Evolutionary conservation across 179 eudicot genomes (phyloP).

Genomic region (Spergularia azorica): DNA sequence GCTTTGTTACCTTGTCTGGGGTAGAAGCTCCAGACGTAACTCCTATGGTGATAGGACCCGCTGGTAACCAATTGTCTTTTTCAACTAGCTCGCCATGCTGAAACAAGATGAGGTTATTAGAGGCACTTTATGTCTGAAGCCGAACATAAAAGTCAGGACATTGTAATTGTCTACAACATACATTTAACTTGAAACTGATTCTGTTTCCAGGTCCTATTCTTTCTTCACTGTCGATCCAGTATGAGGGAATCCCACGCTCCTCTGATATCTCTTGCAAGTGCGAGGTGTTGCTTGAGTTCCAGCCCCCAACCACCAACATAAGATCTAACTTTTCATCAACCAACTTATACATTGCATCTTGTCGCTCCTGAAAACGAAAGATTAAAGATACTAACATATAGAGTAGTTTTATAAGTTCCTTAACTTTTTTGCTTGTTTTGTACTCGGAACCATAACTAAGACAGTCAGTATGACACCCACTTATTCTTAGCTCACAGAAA

Average conservation of each 20-base stretch:
- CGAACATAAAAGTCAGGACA: neutral
- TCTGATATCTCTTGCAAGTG: conserved; percentile 97
- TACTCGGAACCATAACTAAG: neutral
- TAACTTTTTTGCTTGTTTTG: too few relatives aligned
- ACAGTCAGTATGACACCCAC: neutral
- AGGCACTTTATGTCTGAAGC: neutral
- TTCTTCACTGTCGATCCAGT: conserved; percentile 88
- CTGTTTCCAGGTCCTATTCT: conserved; percentile 95
- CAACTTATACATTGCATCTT: conserved; percentile 98
- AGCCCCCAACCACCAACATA: conserved; percentile 90
- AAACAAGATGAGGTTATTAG: conserved; percentile 10
- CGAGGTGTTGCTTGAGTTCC: conserved; percentile 99
- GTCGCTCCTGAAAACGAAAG: conserved; percentile 69
- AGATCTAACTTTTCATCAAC: conserved; percentile 78
- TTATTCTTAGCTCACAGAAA: neutral
- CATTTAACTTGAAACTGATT: conserved; percentile 71
- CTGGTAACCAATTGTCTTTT: conserved; percentile 86
- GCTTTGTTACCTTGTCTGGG: conserved; percentile 79
- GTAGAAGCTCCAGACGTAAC: conserved; percentile 97
- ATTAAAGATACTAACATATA: neutral
- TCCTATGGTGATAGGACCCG: conserved; percentile 89
- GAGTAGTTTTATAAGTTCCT: too few relatives aligned
- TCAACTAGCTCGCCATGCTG: conserved; percentile 98
- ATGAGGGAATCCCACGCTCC: conserved; percentile 91
- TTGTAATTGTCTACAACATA: conserved; percentile 30